Evolutionary conservation across 495 filamentous ascomycete genomes (phyloP), one percentile per base, ranked within the genome.

Genomic region (Margaritispora aquatica): DNA sequence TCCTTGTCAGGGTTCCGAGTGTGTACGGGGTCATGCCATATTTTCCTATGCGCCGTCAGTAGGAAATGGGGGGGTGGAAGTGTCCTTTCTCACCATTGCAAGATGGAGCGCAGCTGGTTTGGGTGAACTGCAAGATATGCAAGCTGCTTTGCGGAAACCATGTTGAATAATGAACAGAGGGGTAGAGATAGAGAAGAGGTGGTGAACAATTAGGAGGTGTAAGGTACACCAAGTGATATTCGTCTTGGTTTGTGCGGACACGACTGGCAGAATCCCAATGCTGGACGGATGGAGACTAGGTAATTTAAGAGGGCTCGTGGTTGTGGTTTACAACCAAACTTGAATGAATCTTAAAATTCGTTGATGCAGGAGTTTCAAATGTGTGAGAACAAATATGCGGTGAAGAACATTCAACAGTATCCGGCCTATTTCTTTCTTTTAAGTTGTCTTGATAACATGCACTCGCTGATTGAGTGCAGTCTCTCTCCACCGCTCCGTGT

Each of bases 21-120:
- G 74, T 98, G 89, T 24, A 94, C 89, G 0, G 95, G 86, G 62
- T 92, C 88, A 75, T 97, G 94, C 92, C 92, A 97, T 63, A 93
- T 78, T 79, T 93, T 95, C 92, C 92, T 97, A 70, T 60, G n/a
- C 31, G 60, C 5, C 31, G 49, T 64, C 53, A 34, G 26, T n/a
- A 52, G 21, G 27, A 7, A 26, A 3, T 50, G 7, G 55, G 13
- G 7, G 46, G 38, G 31, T 17, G 17, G 24, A 49, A 52, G 44
- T 38, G 55, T 22, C 5, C 27, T 7, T 48, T 53, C 50, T 26
- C 77, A 96, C 94, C 94, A 98, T 89, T 98, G 94, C 54, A 96
- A 75, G 46, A 98, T 91, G 24, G 87, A 75, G 63, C 92, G 83
- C 68, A 97, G 74, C 74, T 98, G 81, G 54, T 80, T 75, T 3